Conservation (phyloP, 495 filamentous ascomycete species). For the Entonaema liquescens region DNA sequence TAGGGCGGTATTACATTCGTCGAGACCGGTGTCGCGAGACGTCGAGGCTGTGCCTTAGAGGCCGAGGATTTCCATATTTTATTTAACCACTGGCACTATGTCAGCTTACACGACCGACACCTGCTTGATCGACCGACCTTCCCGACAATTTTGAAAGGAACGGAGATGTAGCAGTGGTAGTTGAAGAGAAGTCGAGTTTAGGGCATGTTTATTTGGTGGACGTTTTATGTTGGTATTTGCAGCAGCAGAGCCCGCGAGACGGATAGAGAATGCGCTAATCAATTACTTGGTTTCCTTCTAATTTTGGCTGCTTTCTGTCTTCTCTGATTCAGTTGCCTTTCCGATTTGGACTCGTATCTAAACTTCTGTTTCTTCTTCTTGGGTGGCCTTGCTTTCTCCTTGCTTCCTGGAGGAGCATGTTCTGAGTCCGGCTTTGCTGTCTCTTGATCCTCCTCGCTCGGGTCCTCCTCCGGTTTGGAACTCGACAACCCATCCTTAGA, state of each 20-base stretch:
- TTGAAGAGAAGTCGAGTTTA: constrained; percentile 25
- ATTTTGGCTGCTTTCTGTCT: constrained; percentile 72
- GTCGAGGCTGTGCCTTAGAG: constrained; percentile 27
- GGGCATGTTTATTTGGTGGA: constrained; percentile 39
- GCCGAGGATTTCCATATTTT: constrained; percentile 30
- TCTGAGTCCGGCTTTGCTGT: constrained; percentile 39
- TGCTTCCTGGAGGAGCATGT: constrained; percentile 44
- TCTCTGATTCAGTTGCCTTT: constrained; percentile 70
- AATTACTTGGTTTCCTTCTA: constrained; percentile 49
- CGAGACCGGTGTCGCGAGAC: constrained; percentile 34
- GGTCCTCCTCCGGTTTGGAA: constrained; percentile 53
- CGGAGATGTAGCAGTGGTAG: constrained; percentile 19
- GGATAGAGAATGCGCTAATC: constrained; percentile 40
- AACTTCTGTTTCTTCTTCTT: constrained; percentile 92
- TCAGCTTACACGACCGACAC: constrained; percentile 23
- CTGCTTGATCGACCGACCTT: constrained; percentile 28
- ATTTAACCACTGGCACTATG: constrained; percentile 28
- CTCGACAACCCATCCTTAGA: constrained; percentile 74
- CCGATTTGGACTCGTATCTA: constrained; percentile 83
- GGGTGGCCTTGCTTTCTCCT: constrained; percentile 51
- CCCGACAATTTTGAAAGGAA: constrained; percentile 13
- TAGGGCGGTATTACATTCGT: constrained; percentile 56
- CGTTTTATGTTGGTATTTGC: constrained; percentile 39
- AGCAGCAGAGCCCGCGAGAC: constrained; percentile 32
- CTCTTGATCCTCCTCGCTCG: constrained; percentile 57